phyloP scores from a whole-genome alignment of 208 protist species.

The Strigomonas galati region DNA sequence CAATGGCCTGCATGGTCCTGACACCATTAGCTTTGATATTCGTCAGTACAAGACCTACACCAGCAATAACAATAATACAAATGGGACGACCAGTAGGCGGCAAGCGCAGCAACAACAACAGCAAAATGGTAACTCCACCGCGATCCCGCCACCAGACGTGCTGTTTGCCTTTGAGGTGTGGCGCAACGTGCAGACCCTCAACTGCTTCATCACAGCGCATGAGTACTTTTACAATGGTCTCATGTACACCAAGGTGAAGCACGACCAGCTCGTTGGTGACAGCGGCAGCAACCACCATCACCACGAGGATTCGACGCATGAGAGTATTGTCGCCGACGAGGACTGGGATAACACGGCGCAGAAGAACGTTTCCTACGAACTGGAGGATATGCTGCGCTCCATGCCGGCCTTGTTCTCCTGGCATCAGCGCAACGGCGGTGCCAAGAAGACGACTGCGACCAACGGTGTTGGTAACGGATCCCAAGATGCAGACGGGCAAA shows the following conservation, averaged over 20 bases:
- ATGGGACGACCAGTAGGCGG: too few species aligned
- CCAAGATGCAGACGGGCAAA: too few species aligned
- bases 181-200: slow-evolving; percentile 96
- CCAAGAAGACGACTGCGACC: too few species aligned
- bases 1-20: neutral
- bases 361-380: neutral
- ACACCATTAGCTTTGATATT: neutral
- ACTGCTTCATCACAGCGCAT: slow-evolving; percentile 72
- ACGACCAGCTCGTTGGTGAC: neutral
- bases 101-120: neutral
- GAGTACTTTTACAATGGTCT: slow-evolving; percentile 10
- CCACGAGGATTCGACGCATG: too few species aligned
- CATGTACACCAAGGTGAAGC: neutral
- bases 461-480: too few species aligned
- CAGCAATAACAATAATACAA: too few species aligned
- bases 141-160: slow-evolving; percentile 94
- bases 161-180: slow-evolving; percentile 98
- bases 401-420: neutral
- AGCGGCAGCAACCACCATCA: neutral
- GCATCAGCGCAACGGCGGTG: slow-evolving; percentile 1
- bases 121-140: too few species aligned
- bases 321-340: neutral
- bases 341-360: neutral
- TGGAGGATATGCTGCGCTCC: neutral
- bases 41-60: neutral